Conservation (phyloP, 2,329 filamentous ascomycete species). For the Aspergillus viridinutans region DNA sequence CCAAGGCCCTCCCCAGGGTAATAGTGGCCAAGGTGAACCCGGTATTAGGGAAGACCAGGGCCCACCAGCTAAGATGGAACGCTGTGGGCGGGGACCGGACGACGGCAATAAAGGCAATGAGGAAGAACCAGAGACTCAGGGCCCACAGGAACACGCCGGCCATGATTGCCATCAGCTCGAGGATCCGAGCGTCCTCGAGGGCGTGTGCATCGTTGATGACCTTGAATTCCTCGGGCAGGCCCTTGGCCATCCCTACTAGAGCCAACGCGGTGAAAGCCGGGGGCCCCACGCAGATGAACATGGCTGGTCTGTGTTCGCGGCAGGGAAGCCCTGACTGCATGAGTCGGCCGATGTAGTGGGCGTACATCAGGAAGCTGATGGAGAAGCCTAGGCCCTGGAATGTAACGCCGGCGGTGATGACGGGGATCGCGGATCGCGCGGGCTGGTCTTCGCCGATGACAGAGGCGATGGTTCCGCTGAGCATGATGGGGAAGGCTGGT, state of each 20-base stretch:
- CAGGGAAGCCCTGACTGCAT: constrained; percentile 63
- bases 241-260: constrained; percentile 63
- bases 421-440: constrained; percentile 53
- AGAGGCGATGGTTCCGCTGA: constrained; percentile 65
- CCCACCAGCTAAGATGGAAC: constrained; percentile 57
- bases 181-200: constrained; percentile 30
- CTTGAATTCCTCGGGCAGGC: constrained; percentile 46
- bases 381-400: constrained; percentile 68
- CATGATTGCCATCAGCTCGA: constrained; percentile 46
- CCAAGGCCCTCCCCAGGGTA: constrained; percentile 51
- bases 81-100: constrained; percentile 39
- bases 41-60: constrained; percentile 63
- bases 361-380: constrained; percentile 68
- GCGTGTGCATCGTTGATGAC: constrained; percentile 38
- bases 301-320: constrained; percentile 61
- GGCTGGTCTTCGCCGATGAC: constrained; percentile 62
- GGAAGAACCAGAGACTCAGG: constrained; percentile 56
- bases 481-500: constrained; percentile 71
- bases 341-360: constrained; percentile 67
- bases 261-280: constrained; percentile 68
- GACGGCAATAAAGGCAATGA: constrained; percentile 47
- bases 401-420: constrained; percentile 62
- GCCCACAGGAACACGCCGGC: constrained; percentile 61
- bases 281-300: constrained; percentile 74
- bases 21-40: constrained; percentile 60